phyloP scores from a whole-genome alignment of 495 filamentous ascomycete species.

The Lindgomyces ingoldianus region DNA sequence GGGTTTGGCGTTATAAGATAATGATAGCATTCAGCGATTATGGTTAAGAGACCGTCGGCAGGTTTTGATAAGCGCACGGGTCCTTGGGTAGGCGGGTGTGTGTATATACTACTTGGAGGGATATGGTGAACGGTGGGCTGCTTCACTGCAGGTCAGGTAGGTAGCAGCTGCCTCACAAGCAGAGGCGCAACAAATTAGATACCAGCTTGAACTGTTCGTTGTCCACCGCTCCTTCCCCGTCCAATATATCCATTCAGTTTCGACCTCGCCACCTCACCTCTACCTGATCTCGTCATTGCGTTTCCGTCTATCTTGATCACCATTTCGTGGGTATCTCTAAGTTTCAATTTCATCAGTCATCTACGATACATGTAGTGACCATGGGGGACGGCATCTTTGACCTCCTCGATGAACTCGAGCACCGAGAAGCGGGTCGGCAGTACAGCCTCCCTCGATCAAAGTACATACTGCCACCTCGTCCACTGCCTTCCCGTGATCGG shows the following conservation, averaged over 20 bases:
- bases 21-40: not conserved
- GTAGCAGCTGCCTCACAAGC: not conserved
- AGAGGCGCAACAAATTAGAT: not conserved
- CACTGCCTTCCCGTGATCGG: slow-evolving; percentile 12
- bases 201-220: not conserved
- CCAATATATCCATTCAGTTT: not conserved
- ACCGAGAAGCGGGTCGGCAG: not conserved
- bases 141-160: slow-evolving; percentile 1
- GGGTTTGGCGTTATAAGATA: too few species aligned
- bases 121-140: not conserved
- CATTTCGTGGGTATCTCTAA: too few species aligned
- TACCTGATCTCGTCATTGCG: not conserved
- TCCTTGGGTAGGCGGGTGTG: not conserved
- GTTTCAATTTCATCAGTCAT: not conserved
- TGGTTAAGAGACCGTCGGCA: not conserved
- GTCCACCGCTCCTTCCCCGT: not conserved
- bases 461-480: slow-evolving; percentile 1
- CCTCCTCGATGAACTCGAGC: slow-evolving; percentile 23
- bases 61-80: not conserved
- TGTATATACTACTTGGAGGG: slow-evolving; percentile 1
- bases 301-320: too few species aligned
- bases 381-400: slow-evolving; percentile 30
- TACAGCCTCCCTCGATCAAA: slow-evolving; percentile 5
- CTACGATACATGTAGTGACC: not conserved
- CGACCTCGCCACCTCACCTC: not conserved